Base-by-base conservation (phyloP, 2,329 filamentous ascomycete species). In the Trichoderma sp. region DNA sequence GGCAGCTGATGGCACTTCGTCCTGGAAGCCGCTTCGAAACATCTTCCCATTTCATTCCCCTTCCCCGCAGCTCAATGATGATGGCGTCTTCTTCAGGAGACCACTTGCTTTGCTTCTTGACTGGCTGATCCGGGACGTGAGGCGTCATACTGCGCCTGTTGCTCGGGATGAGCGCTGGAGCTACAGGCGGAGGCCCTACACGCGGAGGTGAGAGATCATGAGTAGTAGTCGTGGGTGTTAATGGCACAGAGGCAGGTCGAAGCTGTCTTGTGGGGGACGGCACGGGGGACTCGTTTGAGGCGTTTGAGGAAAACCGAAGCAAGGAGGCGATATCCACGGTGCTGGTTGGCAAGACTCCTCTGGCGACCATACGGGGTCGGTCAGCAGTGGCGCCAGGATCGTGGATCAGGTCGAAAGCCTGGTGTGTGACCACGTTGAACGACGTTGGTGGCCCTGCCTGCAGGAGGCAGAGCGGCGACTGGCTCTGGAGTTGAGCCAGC, bases 21-120 rank as follows among this genome's bases (percentile, higher is more conserved):
- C 94, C 94, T 3, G 93, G 94, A 59, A 98, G 83, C 65, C 90
- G 88, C 82, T 94, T 96, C 70, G 93, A 96, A 74, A 98, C 97
- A 79, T 98, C 94, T 77, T 98, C 94, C 95, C 94, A 98, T 78
- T 98, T 98, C 93, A 97, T 97, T 9, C 92, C 92, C 73, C 90
- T 90, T 42, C 93, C 92, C 68, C 94, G 89, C 70, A 98, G 86
- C 78, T 96, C 92, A 74, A 97, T 97, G 73, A 97, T 97, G 58
- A 95, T 83, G n/a, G 91, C 88, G 79, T 98, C 93, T 78, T 98
- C 94, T 70, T 97, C 93, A 1, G 91, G 85, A 5, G 92, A 96
- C 95, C 95, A 98, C 80, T 98, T 98, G 76, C 92, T 97, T 79
- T 97, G 93, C 81, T 94, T 96, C 83, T 95, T 97, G 37, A 92